Conservation (phyloP, 495 filamentous ascomycete genomes). For the Hyaloscypha variabilis region DNA sequence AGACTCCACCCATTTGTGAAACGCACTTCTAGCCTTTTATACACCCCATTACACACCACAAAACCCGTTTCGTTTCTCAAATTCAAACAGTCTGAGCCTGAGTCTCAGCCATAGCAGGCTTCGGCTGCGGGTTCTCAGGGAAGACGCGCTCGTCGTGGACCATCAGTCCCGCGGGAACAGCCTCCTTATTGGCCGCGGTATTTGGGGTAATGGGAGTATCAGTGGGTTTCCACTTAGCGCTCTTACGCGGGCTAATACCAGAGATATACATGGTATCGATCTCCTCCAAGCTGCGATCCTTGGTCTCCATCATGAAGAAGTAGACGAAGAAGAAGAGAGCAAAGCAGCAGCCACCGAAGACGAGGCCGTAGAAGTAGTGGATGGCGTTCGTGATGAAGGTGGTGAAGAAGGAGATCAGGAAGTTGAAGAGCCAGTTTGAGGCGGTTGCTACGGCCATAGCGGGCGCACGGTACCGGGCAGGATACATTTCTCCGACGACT, state of each 20-base stretch:
- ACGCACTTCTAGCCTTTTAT: too few relatives aligned
- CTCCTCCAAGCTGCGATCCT: slow-evolving; percentile 56
- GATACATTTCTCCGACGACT: slow-evolving; percentile 75
- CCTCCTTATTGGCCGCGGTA: too few relatives aligned
- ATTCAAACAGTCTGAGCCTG: too few relatives aligned
- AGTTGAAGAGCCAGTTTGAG: slow-evolving; percentile 77
- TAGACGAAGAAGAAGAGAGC: slow-evolving; percentile 73
- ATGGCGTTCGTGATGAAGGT: slow-evolving; percentile 76
- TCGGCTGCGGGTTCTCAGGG: slow-evolving; percentile 8
- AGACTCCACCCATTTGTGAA: too few relatives aligned
- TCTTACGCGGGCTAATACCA: slow-evolving; percentile 68
- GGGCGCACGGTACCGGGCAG: slow-evolving; percentile 69
- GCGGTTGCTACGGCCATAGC: slow-evolving; percentile 74
- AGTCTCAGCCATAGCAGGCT: too few relatives aligned
- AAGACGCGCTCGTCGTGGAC: slow-evolving; percentile 20
- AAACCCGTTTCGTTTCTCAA: too few relatives aligned
- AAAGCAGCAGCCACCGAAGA: slow-evolving; percentile 77
- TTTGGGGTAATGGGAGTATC: too few relatives aligned
- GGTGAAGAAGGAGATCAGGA: slow-evolving; percentile 81
- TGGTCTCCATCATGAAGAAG: slow-evolving; percentile 68
- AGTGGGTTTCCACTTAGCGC: slow-evolving; percentile 55
- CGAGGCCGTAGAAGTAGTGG: slow-evolving; percentile 79
- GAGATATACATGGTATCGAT: slow-evolving; percentile 79
- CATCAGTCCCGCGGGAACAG: slow-evolving; percentile 7
- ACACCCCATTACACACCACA: too few relatives aligned